These are phyloP conservation scores for Cymbopogon citratus DNA, from an alignment of 176 grass and related monocot species.

Conservation along the genomic window DNA sequence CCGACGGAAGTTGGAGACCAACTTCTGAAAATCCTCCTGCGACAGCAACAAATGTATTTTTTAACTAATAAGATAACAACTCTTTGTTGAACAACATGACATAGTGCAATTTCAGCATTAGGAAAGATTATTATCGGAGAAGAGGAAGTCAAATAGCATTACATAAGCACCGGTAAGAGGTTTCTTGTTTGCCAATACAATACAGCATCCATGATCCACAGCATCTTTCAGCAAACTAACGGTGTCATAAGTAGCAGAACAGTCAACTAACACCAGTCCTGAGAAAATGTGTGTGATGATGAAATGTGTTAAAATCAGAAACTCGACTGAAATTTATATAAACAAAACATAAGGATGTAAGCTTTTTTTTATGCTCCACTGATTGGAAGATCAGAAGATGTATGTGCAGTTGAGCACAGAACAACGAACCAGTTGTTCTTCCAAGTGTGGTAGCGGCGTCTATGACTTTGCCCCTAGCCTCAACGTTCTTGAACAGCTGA, in stretches of 20 bases:
- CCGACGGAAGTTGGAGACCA: conserved; percentile 54
- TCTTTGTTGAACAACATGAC: not conserved
- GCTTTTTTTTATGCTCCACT: not conserved
- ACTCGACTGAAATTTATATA: not conserved
- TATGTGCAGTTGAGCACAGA: not conserved
- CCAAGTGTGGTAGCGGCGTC: conserved; percentile 51
- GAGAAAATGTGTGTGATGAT: not conserved
- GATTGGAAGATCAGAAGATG: not conserved
- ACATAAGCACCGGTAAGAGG: conserved; percentile 79
- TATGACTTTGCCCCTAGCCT: conserved; percentile 43
- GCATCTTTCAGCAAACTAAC: conserved; percentile 56
- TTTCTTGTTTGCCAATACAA: conserved; percentile 87
- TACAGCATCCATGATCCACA: conserved; percentile 48
- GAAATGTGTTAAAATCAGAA: conserved; percentile 2
- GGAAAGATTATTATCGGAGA: not conserved
- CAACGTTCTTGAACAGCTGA: conserved; percentile 50
- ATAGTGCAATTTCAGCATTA: not conserved
- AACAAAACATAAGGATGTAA: not conserved
- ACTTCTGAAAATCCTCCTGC: conserved; percentile 49
- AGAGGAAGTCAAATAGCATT: not conserved
- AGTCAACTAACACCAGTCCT: conserved; percentile 89
- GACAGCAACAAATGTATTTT: not conserved
- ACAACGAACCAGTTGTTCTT: conserved; percentile 56
- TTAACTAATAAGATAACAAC: not conserved
- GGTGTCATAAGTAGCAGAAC: conserved; percentile 72